These are phyloP conservation scores for Alternaria sp. DNA, from an alignment of 2,329 filamentous ascomycete species.

Conservation along the genomic window DNA sequence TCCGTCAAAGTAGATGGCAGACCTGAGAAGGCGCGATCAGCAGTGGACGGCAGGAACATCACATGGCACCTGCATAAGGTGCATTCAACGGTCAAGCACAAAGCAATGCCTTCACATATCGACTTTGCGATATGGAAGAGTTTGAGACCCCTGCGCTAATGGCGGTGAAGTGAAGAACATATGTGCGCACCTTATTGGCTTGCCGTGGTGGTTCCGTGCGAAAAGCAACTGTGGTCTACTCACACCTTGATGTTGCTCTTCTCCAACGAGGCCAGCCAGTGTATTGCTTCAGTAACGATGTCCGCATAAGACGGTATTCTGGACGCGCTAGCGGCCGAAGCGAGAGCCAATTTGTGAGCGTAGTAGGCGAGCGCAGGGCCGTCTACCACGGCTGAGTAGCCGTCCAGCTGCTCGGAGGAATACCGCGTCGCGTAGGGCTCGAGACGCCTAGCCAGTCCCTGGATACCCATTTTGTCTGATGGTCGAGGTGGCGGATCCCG, in stretches of 20 bases:
- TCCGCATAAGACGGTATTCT: conserved; percentile 63
- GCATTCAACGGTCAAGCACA: conserved; percentile 23
- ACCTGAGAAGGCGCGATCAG: conserved; percentile 34
- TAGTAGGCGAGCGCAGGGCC: conserved; percentile 82
- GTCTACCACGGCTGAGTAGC: conserved; percentile 66
- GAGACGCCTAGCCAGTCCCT: conserved; percentile 42
- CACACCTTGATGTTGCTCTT: conserved; percentile 70
- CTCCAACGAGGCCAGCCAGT: conserved; percentile 70
- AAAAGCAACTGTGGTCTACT: conserved; percentile 37
- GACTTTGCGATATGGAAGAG: background rate
- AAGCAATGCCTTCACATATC: conserved; percentile 2
- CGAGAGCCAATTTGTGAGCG: conserved; percentile 64
- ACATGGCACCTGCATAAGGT: conserved; percentile 19
- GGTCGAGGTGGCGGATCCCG: background rate
- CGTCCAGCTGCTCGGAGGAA: conserved; percentile 32
- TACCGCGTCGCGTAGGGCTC: conserved; percentile 43
- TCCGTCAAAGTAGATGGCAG: conserved; percentile 86
- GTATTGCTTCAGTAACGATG: conserved; percentile 63
- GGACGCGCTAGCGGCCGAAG: conserved; percentile 34
- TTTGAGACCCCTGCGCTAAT: conserved; percentile 8
- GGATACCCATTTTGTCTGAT: conserved; percentile 44
- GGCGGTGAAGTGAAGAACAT: conserved; percentile 18
- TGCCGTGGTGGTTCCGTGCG: conserved; percentile 7
- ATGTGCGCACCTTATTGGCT: conserved; percentile 27
- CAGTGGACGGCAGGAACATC: conserved; percentile 25